These are phyloP conservation scores for Lachancea dasiensis DNA, from an alignment of 805 yeast genomes.

Conservation along the genomic window DNA sequence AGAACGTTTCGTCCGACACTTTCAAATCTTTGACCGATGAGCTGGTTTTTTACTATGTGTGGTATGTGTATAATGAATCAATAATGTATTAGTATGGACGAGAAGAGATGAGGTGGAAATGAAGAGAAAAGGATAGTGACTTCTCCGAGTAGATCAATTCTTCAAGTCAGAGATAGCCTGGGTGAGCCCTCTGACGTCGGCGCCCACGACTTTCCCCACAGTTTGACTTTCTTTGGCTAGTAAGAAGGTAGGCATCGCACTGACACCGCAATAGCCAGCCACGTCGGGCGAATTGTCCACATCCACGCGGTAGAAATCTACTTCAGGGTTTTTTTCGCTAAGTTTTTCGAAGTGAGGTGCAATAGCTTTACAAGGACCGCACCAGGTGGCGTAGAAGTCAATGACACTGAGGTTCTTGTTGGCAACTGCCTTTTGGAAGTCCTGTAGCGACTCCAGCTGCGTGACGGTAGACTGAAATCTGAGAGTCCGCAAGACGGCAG, in stretches of 20 bases:
- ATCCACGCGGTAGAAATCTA: slow-evolving; percentile 62
- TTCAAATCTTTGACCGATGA: background rate
- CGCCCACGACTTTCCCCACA: slow-evolving; percentile 58
- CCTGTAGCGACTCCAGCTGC: slow-evolving; percentile 32
- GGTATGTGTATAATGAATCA: no score
- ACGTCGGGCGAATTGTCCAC: slow-evolving; percentile 58
- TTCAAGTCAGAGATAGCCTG: slow-evolving; percentile 28
- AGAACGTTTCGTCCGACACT: background rate
- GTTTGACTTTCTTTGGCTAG: slow-evolving; percentile 55
- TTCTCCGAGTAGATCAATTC: background rate
- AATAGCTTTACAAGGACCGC: slow-evolving; percentile 74
- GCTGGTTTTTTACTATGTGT: no score
- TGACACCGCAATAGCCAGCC: slow-evolving; percentile 53
- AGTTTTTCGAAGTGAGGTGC: slow-evolving; percentile 48
- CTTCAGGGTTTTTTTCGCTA: slow-evolving; percentile 35
- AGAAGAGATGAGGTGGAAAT: background rate
- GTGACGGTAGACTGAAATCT: slow-evolving; percentile 23
- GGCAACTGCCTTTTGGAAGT: slow-evolving; percentile 34
- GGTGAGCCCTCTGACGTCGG: slow-evolving; percentile 36
- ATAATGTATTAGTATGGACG: no score
- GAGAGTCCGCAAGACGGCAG: background rate
- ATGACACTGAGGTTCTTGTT: slow-evolving; percentile 43
- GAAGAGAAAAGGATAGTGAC: background rate
- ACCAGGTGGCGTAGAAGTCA: slow-evolving; percentile 70
- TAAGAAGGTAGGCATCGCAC: slow-evolving; percentile 75